Evolutionary conservation across 495 filamentous ascomycete genomes (phyloP), one percentile per base, ranked within the genome.

Genomic region (Penicillium fimorum): DNA sequence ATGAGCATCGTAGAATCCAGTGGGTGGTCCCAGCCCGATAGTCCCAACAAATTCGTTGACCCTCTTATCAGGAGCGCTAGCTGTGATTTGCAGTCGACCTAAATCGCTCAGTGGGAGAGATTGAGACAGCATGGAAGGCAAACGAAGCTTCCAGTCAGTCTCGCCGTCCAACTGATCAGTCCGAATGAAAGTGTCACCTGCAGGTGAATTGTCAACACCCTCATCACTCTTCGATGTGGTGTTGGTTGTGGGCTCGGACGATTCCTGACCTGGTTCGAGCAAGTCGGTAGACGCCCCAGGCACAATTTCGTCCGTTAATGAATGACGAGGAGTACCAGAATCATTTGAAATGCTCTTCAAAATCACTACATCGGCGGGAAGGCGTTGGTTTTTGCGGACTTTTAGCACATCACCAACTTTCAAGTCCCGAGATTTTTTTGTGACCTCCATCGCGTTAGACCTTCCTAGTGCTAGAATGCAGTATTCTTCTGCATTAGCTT

Each of bases 151-250:
- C 95, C 95, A 99, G 63, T 99, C 95, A 8, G 95, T 99, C 72
- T 99, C 95, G 54, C 95, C 95, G 62, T 99, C 95, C 10, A 99
- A 81, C 67, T 99, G 95, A 69, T 99, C 95, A 2, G 95, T 99
- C 41, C 93, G 83, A 59, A 99, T 97, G 59, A 99, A 99, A 1
- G 95, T 90, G 65, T 99, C 95, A 33, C 91, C 91, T 18, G 82
- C 77, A 20, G 70, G 66, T 15, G 64, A 65, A 55, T 62, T 54
- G 4, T 51, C 53, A 17, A 60, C 40, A 45, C 54, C 58, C 12
- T 54, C 52, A 12, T 42, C 56, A 25, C 42, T 27, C 50, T 48
- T 59, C 7, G 57, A 32, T 11, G 54, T 47, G 27, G 56, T 40
- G 4, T 64, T 58, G 35, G 50, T 45, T 15, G 43, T 18, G 18